Evolutionary conservation across 495 filamentous ascomycete genomes (phyloP).

Genomic region (Viridothelium virens): DNA sequence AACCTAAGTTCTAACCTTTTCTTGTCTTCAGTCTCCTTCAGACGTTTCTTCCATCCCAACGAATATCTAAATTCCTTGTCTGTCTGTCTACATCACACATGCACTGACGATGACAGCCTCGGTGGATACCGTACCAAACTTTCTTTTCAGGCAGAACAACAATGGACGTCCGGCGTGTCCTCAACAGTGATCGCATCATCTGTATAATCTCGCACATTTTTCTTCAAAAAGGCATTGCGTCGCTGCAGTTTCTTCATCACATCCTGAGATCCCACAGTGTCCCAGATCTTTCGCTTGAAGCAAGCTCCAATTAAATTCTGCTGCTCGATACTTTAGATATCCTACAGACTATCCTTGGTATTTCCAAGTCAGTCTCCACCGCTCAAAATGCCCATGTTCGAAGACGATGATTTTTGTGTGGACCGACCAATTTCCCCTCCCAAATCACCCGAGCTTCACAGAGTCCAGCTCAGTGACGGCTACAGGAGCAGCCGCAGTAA

Average conservation of each 20-base stretch:
- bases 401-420: constrained; percentile 49
- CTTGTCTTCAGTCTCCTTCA: too few relatives aligned
- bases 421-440: constrained; percentile 31
- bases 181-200: neutral
- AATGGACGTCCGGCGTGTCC: neutral
- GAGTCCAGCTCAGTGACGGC: constrained; percentile 27
- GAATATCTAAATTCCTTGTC: neutral
- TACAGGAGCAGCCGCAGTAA: constrained; percentile 26
- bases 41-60: neutral
- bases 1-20: too few relatives aligned
- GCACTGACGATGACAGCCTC: neutral
- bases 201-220: neutral
- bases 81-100: neutral
- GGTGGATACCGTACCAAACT: neutral
- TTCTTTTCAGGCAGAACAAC: neutral
- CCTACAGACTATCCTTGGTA: neutral
- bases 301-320: neutral
- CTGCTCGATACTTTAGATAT: neutral
- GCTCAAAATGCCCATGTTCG: constrained; percentile 55
- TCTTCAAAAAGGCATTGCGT: neutral
- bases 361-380: neutral
- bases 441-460: constrained; percentile 31
- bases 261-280: neutral
- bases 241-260: neutral
- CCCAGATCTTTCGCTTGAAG: neutral